Conservation (phyloP, 495 filamentous ascomycete species). For the Aspergillus steynii region DNA sequence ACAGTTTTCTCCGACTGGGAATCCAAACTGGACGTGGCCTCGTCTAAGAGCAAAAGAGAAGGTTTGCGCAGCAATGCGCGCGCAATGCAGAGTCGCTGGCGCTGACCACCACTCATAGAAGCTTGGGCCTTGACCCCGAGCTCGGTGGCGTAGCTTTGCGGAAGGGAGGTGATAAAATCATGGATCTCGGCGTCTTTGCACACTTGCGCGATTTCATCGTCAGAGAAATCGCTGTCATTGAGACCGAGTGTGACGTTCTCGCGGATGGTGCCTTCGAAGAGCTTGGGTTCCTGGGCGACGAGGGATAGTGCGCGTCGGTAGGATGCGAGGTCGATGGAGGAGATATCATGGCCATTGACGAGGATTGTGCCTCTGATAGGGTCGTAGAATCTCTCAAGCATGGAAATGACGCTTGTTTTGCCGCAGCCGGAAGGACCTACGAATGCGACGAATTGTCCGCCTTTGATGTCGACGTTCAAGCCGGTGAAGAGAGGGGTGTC, state of each 20-base stretch:
- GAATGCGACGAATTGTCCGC: constrained; percentile 66
- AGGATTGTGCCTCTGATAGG: constrained; percentile 52
- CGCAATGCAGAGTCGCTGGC: constrained; percentile 69
- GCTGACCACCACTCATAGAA: constrained; percentile 68
- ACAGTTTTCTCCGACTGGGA: constrained; percentile 67
- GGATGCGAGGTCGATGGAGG: constrained; percentile 33
- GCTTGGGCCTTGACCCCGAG: constrained; percentile 41
- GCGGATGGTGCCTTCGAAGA: constrained; percentile 62
- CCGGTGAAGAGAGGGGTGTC: constrained; percentile 51
- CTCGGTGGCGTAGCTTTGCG: constrained; percentile 36
- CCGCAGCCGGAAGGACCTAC: constrained; percentile 73
- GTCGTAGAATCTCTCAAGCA: constrained; percentile 67
- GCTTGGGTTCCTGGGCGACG: constrained; percentile 63
- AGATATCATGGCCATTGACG: constrained; percentile 52
- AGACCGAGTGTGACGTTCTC: constrained; percentile 63
- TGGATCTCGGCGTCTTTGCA: constrained; percentile 59
- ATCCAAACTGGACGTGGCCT: constrained; percentile 70
- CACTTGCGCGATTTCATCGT: constrained; percentile 53
- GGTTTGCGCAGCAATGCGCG: constrained; percentile 67
- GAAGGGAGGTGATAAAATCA: constrained; percentile 57
- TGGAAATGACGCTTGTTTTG: constrained; percentile 66
- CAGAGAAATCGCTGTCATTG: constrained; percentile 40
- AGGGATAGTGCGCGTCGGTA: constrained; percentile 59
- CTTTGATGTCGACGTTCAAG: constrained; percentile 47
- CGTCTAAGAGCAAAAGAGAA: constrained; percentile 65